A percentile compares a stretch with the other conserved stretches of the same genome.
These are phyloP conservation scores for Botryotinia convoluta DNA, from an alignment of 2,329 filamentous ascomycete genomes.

Conservation along the genomic window DNA sequence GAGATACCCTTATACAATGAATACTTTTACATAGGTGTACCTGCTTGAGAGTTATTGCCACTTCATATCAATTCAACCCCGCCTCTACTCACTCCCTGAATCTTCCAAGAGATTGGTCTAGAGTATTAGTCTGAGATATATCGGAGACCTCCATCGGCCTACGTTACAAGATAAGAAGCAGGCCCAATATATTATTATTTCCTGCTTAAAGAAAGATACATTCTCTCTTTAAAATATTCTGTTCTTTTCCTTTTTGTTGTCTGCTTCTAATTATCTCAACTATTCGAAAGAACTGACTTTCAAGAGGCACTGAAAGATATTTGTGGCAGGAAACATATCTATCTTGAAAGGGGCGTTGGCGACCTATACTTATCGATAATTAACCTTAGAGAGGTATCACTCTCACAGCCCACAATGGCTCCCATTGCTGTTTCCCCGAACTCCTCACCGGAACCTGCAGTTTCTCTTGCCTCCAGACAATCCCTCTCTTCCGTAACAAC, in stretches of 20 bases:
- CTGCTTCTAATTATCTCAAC: background rate
- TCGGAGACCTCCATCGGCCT: conserved; percentile 20
- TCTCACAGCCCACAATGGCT: conserved; percentile 47
- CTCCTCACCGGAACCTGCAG: conserved; percentile 34
- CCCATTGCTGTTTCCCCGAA: conserved; percentile 54
- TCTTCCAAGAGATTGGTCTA: background rate
- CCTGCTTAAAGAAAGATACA: background rate
- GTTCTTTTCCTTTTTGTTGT: background rate
- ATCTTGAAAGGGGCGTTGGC: background rate
- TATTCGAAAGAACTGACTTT: background rate
- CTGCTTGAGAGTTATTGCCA: background rate
- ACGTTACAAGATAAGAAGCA: conserved; percentile 12
- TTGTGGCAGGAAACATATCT: background rate
- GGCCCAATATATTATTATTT: conserved; percentile 16
- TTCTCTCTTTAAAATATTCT: background rate
- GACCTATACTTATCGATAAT: background rate
- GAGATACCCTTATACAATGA: background rate
- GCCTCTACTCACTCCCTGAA: background rate
- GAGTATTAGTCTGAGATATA: background rate
- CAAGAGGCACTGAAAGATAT: background rate
- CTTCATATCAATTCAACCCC: conserved; percentile 14
- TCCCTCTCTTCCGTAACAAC: conserved; percentile 64
- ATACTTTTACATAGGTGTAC: background rate
- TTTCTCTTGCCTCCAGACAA: conserved; percentile 29
- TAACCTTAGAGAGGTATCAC: background rate